These are phyloP conservation scores for Euryodendron excelsum DNA, from an alignment of 148 eudicot genomes.

Conservation along the genomic window DNA sequence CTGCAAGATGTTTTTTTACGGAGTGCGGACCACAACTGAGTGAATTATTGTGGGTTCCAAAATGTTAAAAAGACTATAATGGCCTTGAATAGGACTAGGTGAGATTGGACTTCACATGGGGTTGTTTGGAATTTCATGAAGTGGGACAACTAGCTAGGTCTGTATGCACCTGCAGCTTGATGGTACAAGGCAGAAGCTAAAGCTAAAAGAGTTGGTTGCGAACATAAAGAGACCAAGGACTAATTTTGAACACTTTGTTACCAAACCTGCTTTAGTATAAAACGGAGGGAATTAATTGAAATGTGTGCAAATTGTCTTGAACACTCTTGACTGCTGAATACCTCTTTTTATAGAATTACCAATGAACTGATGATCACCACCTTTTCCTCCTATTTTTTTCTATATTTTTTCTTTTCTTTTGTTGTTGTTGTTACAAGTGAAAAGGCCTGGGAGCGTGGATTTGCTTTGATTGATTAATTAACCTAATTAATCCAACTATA, in stretches of 20 bases:
- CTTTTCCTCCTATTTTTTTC: too few relatives aligned
- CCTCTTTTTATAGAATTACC: too few relatives aligned
- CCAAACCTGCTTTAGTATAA: too few relatives aligned
- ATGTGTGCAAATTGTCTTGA: neutral
- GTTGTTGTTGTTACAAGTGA: too few relatives aligned
- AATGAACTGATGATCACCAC: too few relatives aligned
- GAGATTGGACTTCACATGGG: neutral
- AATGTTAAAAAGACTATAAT: constrained; percentile 3
- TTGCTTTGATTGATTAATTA: too few relatives aligned
- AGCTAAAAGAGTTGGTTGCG: too few relatives aligned
- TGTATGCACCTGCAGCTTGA: neutral
- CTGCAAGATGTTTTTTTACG: neutral
- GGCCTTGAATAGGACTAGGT: neutral
- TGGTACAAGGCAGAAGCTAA: neutral
- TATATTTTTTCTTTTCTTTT: too few relatives aligned
- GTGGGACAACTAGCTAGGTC: neutral
- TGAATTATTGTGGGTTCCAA: neutral
- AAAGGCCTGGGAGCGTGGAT: too few relatives aligned
- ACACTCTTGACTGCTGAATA: neutral
- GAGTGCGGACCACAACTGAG: neutral
- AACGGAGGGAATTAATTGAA: neutral
- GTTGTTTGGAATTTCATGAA: constrained; percentile 1
- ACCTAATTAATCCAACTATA: too few relatives aligned
- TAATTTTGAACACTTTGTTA: too few relatives aligned
- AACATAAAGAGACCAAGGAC: too few relatives aligned